Evolutionary conservation across 352 stramenopile genomes (phyloP).

Genomic region (Globisporangium canariense): DNA sequence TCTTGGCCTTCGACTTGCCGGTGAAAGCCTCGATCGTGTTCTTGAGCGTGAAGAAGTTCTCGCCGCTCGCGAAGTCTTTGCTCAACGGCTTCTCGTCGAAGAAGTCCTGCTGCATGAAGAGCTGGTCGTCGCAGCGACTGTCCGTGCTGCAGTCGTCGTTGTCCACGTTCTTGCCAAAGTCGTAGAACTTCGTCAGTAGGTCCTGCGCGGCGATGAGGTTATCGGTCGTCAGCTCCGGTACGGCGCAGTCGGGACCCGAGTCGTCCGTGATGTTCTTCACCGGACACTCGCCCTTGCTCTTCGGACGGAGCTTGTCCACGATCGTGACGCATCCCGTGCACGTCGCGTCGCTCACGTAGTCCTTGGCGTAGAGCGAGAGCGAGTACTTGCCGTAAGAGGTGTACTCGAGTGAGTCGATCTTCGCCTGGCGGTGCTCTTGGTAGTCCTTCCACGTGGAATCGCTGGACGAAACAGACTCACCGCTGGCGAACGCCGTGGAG

Average conservation of each 20-base stretch:
- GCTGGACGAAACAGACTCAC: conserved; percentile 13
- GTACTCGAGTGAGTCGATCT: conserved; percentile 45
- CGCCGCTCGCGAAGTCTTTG: conserved; percentile 15
- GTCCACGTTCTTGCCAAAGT: conserved; percentile 32
- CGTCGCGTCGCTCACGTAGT: conserved; percentile 38
- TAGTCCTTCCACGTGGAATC: conserved; percentile 55
- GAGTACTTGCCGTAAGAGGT: conserved; percentile 50
- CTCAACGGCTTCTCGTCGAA: conserved; percentile 28
- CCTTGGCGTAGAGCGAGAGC: conserved; percentile 42
- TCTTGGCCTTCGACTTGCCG: conserved; percentile 15
- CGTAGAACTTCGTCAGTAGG: conserved; percentile 30
- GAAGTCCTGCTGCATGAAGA: conserved; percentile 37
- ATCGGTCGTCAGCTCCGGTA: conserved; percentile 24
- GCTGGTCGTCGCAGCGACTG: conserved; percentile 45
- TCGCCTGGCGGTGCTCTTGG: conserved; percentile 28
- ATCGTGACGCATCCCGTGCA: conserved; percentile 56
- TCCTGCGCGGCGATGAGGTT: conserved; percentile 30
- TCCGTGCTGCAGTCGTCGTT: conserved; percentile 53
- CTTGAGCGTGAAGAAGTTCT: conserved; percentile 31
- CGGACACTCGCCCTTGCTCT: conserved; percentile 34
- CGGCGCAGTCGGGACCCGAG: conserved; percentile 7
- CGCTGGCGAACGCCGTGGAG: conserved; percentile 12
- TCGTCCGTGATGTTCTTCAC: conserved; percentile 33
- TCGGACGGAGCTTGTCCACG: conserved; percentile 48
- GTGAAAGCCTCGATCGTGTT: conserved; percentile 27